phyloP scores from a whole-genome alignment of 2,329 filamentous ascomycete genomes.

The Didymellaceae sp. region DNA sequence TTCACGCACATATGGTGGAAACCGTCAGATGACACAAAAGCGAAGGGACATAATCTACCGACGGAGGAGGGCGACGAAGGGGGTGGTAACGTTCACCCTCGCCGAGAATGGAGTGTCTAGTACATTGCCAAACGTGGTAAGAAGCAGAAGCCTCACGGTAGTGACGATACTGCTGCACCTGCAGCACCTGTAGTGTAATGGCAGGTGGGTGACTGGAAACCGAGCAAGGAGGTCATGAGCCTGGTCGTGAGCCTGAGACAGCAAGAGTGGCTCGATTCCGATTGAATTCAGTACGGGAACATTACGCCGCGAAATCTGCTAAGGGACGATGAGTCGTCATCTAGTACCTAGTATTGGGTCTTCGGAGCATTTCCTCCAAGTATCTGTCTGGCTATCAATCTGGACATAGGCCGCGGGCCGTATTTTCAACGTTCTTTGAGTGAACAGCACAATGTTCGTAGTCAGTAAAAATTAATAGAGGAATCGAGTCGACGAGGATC shows the following conservation, averaged over 20 bases:
- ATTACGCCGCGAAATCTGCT: slow-evolving; percentile 5
- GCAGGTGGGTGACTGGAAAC: slow-evolving; percentile 22
- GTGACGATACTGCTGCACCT: slow-evolving; percentile 10
- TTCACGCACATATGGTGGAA: slow-evolving; percentile 21
- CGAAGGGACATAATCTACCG: slow-evolving; percentile 7
- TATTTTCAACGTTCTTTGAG: too few relatives aligned
- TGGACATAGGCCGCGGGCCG: too few relatives aligned
- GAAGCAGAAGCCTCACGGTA: background rate
- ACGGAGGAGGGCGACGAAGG: slow-evolving; percentile 18
- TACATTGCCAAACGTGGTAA: slow-evolving; percentile 15
- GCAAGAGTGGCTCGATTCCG: slow-evolving; percentile 18
- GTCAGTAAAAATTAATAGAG: too few relatives aligned
- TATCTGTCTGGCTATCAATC: too few relatives aligned
- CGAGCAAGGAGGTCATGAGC: slow-evolving; percentile 15
- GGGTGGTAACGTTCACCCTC: too few relatives aligned
- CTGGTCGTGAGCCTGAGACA: slow-evolving; percentile 18
- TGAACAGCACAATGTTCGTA: too few relatives aligned
- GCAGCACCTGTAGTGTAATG: slow-evolving; percentile 20
- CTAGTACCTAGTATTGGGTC: too few relatives aligned
- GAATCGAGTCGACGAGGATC: too few relatives aligned
- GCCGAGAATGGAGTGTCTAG: slow-evolving; percentile 20
- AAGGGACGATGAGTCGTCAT: slow-evolving; percentile 14
- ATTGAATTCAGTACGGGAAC: slow-evolving; percentile 15
- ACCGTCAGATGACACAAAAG: slow-evolving; percentile 14
- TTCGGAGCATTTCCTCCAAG: too few relatives aligned